Evolutionary conservation across 441 rosid genomes (phyloP).

Genomic region (Aquilaria agallochum): DNA sequence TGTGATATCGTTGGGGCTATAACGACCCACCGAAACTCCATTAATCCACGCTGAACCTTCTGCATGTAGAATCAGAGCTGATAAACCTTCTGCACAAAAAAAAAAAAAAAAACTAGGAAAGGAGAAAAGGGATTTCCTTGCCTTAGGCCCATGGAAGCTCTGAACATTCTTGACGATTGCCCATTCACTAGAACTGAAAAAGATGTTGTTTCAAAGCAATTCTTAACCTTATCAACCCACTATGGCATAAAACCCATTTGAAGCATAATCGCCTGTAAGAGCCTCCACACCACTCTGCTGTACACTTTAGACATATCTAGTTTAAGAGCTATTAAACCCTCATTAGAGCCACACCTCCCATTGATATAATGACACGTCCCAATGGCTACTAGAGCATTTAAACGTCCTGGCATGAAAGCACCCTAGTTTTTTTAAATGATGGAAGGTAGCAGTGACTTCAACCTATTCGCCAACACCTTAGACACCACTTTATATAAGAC

Average conservation of each 20-base stretch:
- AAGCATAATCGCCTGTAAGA: not conserved
- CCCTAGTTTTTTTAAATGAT: not conserved
- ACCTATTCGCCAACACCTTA: not conserved
- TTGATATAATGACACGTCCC: not conserved
- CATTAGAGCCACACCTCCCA: not conserved
- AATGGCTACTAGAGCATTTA: not conserved
- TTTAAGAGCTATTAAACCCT: not conserved
- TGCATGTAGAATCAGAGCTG: not conserved
- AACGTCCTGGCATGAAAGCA: not conserved
- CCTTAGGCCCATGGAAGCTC: not conserved
- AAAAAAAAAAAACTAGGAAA: not conserved
- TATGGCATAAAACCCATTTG: not conserved
- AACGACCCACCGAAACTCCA: not conserved
- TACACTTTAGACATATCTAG: slow-evolving; percentile 7
- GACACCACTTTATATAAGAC: not conserved
- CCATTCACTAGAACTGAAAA: not conserved
- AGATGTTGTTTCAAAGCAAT: not conserved
- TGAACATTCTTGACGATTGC: not conserved
- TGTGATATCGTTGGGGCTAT: not conserved
- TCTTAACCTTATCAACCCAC: not conserved
- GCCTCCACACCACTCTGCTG: not conserved
- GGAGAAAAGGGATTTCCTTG: slow-evolving; percentile 11
- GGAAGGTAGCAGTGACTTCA: not conserved
- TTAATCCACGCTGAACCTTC: not conserved
- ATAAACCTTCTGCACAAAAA: not conserved